These are phyloP conservation scores for Platismatia glauca DNA, from an alignment of 495 filamentous ascomycete genomes.

Conservation along the genomic window DNA sequence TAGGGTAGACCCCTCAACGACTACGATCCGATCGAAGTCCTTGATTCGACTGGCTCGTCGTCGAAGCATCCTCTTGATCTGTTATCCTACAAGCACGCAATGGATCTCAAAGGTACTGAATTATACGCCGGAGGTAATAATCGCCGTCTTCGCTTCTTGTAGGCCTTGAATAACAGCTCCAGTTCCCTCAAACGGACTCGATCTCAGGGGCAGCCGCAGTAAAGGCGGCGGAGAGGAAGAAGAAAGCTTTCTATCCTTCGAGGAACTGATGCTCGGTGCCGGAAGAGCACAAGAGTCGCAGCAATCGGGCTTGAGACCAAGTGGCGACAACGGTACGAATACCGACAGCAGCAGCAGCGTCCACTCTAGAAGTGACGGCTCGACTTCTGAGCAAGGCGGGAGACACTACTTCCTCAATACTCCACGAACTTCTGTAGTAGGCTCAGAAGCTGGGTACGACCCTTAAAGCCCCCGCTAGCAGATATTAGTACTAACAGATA, in stretches of 20 bases:
- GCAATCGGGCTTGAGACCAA: neutral
- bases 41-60: neutral
- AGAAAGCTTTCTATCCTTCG: neutral
- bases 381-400: neutral
- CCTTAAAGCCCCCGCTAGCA: neutral
- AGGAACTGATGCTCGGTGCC: neutral
- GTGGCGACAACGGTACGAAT: neutral
- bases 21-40: neutral
- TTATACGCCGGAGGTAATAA: neutral
- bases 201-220: neutral
- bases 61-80: neutral
- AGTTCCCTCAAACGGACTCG: neutral
- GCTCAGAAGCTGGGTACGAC: conserved; percentile 6
- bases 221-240: neutral
- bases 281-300: neutral
- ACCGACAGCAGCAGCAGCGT: neutral
- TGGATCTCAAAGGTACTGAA: neutral
- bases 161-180: neutral
- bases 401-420: conserved; percentile 1
- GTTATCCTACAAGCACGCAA: neutral
- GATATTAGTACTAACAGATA: conserved; percentile 4
- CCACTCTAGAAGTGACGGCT: neutral
- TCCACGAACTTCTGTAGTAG: neutral
- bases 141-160: neutral
- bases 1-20: neutral